Base-by-base conservation (phyloP, 2,329 filamentous ascomycete species). In the Colletotrichum lindemuthianum region DNA sequence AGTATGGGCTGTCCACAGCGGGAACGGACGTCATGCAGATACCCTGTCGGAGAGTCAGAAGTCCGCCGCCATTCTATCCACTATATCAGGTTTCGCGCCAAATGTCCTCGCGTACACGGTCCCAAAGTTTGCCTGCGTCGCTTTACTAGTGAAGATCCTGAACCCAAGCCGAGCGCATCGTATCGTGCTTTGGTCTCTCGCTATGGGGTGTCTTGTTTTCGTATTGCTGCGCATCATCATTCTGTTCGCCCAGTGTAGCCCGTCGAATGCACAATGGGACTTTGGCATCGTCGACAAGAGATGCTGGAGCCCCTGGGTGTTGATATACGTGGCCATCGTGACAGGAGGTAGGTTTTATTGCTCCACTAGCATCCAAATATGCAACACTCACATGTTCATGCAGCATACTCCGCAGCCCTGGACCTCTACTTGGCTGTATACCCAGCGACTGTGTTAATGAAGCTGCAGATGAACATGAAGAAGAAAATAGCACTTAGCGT, bases 121-220 rank as follows among this genome's bases (percentile, higher is more conserved):
- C 3, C 73, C 73, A 1, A 75, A 75, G 51, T 61, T 75, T 4
- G 73, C 72, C 13, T 71, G 71, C 40, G 65, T 73, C 6, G 52
- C 60, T 6, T 70, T 75, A 2, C 67, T 75, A 1, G 67, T 60
- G 6, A 67, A 70, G 13, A 69, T 75, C 2, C 43, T 75, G 47
- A 69, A 70, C 47, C 73, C 73, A 8, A 63, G 60, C 24, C 60
- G 58, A 9, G 4, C 13, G 5, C 71, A 74, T 60, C 55, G 41
- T 0, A 47, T 45, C 8, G 67, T 71, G n/a, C 65, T 75, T 6
- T 75, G 73, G 72, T 36, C 45, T 1, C 56, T 74, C 16, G 60
- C 66, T 10, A 59, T 63, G 8, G 13, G 63, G 0, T 70, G 65
- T 33, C 47, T 68, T 9, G 15, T 70, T 3, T 40, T 63, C 1